phyloP scores from a whole-genome alignment of 2,329 filamentous ascomycete species.

The Trichoderma pleuroti region DNA sequence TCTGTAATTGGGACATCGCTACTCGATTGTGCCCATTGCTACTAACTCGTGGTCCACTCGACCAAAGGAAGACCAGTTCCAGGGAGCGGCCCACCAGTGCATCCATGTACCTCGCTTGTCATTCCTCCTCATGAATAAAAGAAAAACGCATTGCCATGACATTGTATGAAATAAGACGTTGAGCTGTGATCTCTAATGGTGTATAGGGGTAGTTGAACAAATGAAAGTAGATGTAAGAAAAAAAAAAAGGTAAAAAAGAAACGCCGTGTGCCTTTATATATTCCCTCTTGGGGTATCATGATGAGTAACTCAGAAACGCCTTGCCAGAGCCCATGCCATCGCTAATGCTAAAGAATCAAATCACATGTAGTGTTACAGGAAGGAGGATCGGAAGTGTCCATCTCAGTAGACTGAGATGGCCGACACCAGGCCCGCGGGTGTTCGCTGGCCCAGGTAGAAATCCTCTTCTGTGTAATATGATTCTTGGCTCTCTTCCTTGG shows the following conservation, averaged over 20 bases:
- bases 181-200: slow-evolving; percentile 8
- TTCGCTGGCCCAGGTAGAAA: slow-evolving; percentile 52
- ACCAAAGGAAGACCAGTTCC: slow-evolving; percentile 17
- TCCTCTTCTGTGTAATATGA: slow-evolving; percentile 48
- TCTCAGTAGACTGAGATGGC: slow-evolving; percentile 54
- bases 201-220: slow-evolving; percentile 12
- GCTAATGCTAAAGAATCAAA: slow-evolving; percentile 18
- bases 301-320: slow-evolving; percentile 1
- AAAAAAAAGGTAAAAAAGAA: too few species aligned
- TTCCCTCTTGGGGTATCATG: slow-evolving; percentile 15
- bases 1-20: slow-evolving; percentile 6
- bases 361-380: background rate
- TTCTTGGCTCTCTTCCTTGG: slow-evolving; percentile 41
- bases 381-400: background rate
- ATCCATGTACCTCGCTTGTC: background rate
- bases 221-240: slow-evolving; percentile 6
- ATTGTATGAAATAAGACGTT: slow-evolving; percentile 7
- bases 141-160: slow-evolving; percentile 12
- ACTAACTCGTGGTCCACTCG: slow-evolving; percentile 12
- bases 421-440: slow-evolving; percentile 49
- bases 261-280: slow-evolving; percentile 16
- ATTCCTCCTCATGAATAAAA: background rate
- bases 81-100: slow-evolving; percentile 14
- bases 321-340: slow-evolving; percentile 17
- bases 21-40: slow-evolving; percentile 10